phyloP scores from a whole-genome alignment of 2,329 filamentous ascomycete genomes.

The Hypomyces perniciosus region DNA sequence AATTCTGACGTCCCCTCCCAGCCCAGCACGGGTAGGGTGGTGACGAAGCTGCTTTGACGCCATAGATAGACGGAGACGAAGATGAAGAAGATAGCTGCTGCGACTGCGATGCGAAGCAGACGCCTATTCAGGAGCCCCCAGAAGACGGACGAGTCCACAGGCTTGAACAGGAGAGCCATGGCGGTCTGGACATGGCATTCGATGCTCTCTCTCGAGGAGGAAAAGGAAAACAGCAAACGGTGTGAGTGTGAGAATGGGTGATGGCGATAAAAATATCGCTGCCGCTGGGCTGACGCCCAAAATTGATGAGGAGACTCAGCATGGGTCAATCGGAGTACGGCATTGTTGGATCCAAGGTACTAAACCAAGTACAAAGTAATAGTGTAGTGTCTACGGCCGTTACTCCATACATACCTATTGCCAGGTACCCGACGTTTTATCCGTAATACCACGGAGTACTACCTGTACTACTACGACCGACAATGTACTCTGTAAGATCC shows the following conservation, averaged over 20 bases:
- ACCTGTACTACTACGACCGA: no score
- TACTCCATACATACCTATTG: no score
- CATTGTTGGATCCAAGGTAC: no score
- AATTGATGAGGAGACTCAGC: no score
- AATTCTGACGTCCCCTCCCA: not conserved
- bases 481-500: no score
- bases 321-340: no score
- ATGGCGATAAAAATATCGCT: not conserved
- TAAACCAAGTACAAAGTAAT: no score
- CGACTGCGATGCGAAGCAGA: slow-evolving; percentile 25
- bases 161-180: slow-evolving; percentile 13
- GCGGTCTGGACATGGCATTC: slow-evolving; percentile 6
- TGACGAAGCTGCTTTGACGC: slow-evolving; percentile 7
- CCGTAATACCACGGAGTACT: no score
- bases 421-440: no score
- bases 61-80: slow-evolving; percentile 22
- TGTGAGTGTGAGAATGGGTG: not conserved
- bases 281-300: not conserved
- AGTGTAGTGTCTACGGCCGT: no score
- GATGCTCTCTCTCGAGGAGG: not conserved
- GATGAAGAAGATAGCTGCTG: slow-evolving; percentile 18
- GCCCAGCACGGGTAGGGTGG: not conserved
- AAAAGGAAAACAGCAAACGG: not conserved
- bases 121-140: slow-evolving; percentile 26
- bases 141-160: slow-evolving; percentile 7